These are phyloP conservation scores for Coemansia sp. DNA, from an alignment of 192 early-diverging fungal genomes.

Conservation along the genomic window DNA sequence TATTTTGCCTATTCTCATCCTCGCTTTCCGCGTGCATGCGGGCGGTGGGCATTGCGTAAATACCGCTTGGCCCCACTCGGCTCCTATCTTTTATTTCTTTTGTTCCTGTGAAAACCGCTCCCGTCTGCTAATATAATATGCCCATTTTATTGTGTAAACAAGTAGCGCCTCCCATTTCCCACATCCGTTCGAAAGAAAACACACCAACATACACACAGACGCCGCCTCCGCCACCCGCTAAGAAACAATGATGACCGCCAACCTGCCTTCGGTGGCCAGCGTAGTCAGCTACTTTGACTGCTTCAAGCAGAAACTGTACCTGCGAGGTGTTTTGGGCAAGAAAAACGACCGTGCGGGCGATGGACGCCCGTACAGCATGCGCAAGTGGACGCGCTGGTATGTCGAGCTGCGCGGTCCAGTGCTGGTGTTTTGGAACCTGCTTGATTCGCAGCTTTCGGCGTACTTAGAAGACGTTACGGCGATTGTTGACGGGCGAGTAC, in stretches of 20 bases:
- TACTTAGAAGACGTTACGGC: constrained; percentile 54
- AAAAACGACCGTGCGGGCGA: constrained; percentile 64
- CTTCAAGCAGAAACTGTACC: constrained; percentile 69
- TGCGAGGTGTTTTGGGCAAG: constrained; percentile 70
- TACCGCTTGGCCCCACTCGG: background rate
- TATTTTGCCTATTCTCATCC: background rate
- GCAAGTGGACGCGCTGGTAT: constrained; percentile 71
- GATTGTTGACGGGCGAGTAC: constrained; percentile 48
- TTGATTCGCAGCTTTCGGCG: constrained; percentile 52
- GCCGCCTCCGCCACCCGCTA: constrained; percentile 6
- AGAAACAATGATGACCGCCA: constrained; percentile 22
- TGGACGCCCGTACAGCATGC: constrained; percentile 59
- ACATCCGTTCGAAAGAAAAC: constrained; percentile 5
- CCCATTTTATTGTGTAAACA: constrained; percentile 5
- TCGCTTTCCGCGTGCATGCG: background rate
- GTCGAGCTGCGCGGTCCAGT: constrained; percentile 71
- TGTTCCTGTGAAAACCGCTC: background rate
- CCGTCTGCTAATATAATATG: constrained; percentile 7
- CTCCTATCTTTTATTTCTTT: background rate
- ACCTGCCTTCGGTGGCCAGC: constrained; percentile 35
- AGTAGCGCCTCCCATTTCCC: constrained; percentile 8
- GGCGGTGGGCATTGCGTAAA: constrained; percentile 5
- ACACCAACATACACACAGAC: background rate
- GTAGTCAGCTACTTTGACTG: constrained; percentile 58
- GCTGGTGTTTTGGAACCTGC: constrained; percentile 63